Conservation (phyloP, 257 asterid genomes). For the Plantago elongata region DNA sequence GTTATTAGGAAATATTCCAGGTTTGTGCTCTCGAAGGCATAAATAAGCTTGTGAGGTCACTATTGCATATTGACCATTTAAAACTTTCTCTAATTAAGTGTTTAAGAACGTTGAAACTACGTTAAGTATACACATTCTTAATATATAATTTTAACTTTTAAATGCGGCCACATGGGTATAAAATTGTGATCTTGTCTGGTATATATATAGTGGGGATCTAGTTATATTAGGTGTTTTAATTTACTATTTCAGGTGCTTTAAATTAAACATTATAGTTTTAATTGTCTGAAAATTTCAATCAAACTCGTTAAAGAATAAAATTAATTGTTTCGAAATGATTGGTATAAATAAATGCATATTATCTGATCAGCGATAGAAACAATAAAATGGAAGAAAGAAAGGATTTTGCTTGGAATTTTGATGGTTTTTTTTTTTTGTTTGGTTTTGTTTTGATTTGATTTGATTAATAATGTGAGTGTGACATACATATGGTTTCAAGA, state of each 20-base stretch:
- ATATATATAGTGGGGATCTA: background rate
- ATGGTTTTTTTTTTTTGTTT: no score
- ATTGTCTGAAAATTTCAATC: no score
- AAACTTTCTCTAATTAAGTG: conserved; percentile 3
- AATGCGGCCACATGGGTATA: no score
- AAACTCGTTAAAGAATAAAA: no score
- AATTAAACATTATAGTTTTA: no score
- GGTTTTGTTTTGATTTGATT: background rate
- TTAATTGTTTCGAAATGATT: conserved; percentile 2
- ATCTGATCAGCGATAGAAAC: background rate
- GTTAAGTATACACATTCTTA: no score
- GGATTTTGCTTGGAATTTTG: conserved; percentile 2
- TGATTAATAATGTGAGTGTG: background rate
- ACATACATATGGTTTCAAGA: background rate
- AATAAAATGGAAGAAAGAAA: background rate
- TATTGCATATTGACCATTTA: conserved; percentile 5
- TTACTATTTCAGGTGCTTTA: no score
- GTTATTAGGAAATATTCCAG: conserved; percentile 29
- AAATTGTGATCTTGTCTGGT: background rate
- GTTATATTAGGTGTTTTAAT: no score
- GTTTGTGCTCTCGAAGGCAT: conserved; percentile 23
- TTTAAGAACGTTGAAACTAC: background rate
- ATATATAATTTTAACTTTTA: no score
- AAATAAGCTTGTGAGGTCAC: background rate
- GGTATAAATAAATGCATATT: background rate